Base-by-base conservation (phyloP, 371 early-diverging fungal genomes). In the Mucor ambiguus region DNA sequence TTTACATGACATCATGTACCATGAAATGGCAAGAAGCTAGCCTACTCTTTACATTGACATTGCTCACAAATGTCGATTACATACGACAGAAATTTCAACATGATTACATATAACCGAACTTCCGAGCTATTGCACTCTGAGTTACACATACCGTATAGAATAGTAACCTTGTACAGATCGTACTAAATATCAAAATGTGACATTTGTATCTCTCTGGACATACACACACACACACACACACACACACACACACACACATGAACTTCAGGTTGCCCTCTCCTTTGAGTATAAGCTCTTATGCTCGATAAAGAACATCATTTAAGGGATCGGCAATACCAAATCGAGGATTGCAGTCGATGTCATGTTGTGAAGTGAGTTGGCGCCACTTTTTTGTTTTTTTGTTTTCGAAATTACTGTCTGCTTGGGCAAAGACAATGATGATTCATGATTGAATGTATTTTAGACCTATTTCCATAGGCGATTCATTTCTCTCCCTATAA, bases 281-380 rank as follows among this genome's bases (percentile, higher is more conserved):
- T 41, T 41, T 18, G 41, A 41, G 41, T 14, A 52, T n/a, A 56
- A 32, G 14, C 22, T 56, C 57, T 33, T 30, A 2, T 55, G 48
- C 20, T 20, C 32, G 30, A 32, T 20, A 56, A 56, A 20, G 33
- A 56, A 30, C 29, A 54, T 18, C 54, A 26, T 29, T 30, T 54
- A 54, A 33, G 33, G 30, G 61, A 61, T 61, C 61, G 61, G 61
- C 61, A 61, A 30, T 35, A 33, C 61, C 61, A 61, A 33, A 61
- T 61, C 61, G 61, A 61, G 61, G 24, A 35, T 32, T 18, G 22
- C 10, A 46, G 2, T 20, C 32, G 20, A 56, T 56, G 57, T 56
- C 57, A 29, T 46, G 41, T 16, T 18, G 60, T 61, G 61, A 61
- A 61, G 61, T 61, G 61, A 48, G 49, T 61, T 61, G 52, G 49